Conservation (phyloP, 2,329 filamentous ascomycete species). For the Didymella pinodella region DNA sequence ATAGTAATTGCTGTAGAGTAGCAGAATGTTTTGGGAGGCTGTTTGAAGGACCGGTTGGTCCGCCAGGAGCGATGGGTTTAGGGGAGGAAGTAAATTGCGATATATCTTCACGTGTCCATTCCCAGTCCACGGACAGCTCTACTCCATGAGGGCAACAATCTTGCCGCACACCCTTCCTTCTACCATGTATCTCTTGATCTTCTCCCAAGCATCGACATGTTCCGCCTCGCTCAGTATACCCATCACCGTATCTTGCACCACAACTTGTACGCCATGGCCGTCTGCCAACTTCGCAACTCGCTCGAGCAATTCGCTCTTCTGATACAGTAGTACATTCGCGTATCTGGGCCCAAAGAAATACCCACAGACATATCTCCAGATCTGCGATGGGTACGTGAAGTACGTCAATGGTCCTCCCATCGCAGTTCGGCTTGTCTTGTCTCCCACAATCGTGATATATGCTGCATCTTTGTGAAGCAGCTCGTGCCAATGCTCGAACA, state of each 20-base stretch:
- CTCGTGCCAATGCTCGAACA: constrained; percentile 50
- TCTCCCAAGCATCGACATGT: constrained; percentile 34
- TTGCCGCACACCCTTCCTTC: constrained; percentile 42
- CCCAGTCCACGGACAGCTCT: not conserved
- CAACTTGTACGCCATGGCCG: constrained; percentile 30
- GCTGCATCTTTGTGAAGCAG: constrained; percentile 47
- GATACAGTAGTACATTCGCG: constrained; percentile 38
- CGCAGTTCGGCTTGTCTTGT: constrained; percentile 50
- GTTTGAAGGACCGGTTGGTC: no score
- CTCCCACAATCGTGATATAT: constrained; percentile 55
- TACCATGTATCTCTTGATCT: constrained; percentile 35
- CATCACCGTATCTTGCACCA: constrained; percentile 41
- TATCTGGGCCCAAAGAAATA: constrained; percentile 41
- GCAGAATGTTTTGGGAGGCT: not conserved
- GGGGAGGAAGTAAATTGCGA: not conserved
- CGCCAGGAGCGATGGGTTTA: not conserved
- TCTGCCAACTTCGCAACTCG: constrained; percentile 35
- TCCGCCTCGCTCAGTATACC: constrained; percentile 34
- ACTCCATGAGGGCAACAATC: constrained; percentile 38
- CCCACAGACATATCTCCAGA: constrained; percentile 34
- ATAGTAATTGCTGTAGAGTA: not conserved
- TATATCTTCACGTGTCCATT: not conserved
- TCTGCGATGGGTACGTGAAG: constrained; percentile 40
- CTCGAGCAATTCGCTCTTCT: constrained; percentile 37
- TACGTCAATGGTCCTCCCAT: constrained; percentile 49